phyloP scores from a whole-genome alignment of 257 asterid species.

The Cynanchum wilfordii region DNA sequence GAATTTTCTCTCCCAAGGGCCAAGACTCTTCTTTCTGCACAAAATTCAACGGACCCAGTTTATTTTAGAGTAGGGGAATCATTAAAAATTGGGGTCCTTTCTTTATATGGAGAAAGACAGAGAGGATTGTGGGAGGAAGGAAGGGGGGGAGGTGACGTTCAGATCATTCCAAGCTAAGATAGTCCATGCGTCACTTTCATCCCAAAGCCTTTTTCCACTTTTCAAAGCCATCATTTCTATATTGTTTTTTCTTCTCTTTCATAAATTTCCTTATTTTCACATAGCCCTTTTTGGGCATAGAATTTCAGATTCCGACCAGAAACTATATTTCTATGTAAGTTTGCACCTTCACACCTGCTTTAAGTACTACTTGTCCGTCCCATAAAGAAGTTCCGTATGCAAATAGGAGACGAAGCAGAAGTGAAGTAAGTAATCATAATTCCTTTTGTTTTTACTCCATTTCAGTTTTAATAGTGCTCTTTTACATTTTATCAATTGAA shows the following conservation, averaged over 20 bases:
- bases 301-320: not conserved
- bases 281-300: not conserved
- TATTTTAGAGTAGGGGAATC: conserved; percentile 13
- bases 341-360: not conserved
- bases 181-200: conserved; percentile 52
- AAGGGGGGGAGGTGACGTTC: conserved; percentile 51
- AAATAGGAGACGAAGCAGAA: too few species aligned
- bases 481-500: too few species aligned
- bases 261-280: not conserved
- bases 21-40: conserved; percentile 26
- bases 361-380: too few species aligned
- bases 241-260: conserved; percentile 11
- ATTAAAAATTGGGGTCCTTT: conserved; percentile 8
- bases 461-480: too few species aligned
- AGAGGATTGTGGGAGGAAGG: conserved; percentile 18
- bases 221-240: conserved; percentile 41
- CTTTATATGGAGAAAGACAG: conserved; percentile 1
- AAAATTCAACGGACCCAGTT: conserved; percentile 40
- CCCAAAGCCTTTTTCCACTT: conserved; percentile 43
- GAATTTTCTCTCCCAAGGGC: conserved; percentile 22
- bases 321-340: not conserved
- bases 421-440: too few species aligned
- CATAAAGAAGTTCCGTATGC: too few species aligned
- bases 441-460: too few species aligned
- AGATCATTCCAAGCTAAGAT: conserved; percentile 46